phyloP scores from a whole-genome alignment of 75 land plant species.

The Pinus tabuliformis region DNA sequence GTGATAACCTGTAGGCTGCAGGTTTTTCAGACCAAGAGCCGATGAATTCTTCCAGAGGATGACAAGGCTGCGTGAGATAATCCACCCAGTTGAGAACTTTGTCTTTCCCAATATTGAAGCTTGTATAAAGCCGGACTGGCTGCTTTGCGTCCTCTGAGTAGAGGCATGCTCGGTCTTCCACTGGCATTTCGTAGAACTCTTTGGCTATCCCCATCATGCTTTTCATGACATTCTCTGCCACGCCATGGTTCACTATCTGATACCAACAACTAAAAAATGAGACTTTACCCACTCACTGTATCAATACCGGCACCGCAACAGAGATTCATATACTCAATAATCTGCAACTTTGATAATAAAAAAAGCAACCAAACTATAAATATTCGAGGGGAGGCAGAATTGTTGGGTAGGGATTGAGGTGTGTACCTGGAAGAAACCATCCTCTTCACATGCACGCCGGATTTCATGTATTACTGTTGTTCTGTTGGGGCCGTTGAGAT shows the following conservation, averaged over 20 bases:
- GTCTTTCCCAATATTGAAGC: constrained; percentile 42
- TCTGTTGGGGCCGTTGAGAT: constrained; percentile 30
- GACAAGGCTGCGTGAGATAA: constrained; percentile 28
- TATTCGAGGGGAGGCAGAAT: constrained; percentile 52
- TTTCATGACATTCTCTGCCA: constrained; percentile 23
- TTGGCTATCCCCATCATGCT: constrained; percentile 30
- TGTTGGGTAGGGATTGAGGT: background rate
- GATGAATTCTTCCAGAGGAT: constrained; percentile 31
- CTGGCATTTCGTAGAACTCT: constrained; percentile 48
- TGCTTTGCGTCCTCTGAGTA: constrained; percentile 26
- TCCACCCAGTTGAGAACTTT: constrained; percentile 12
- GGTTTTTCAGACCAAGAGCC: constrained; percentile 62
- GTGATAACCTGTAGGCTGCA: constrained; percentile 1
- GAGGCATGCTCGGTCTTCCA: constrained; percentile 33
- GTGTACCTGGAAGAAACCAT: constrained; percentile 3
- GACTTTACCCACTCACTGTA: too few relatives aligned
- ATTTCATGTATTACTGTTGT: constrained; percentile 14
- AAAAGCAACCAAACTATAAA: too few relatives aligned
- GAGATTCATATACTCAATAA: too few relatives aligned
- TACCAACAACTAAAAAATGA: too few relatives aligned
- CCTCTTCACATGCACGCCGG: constrained; percentile 13
- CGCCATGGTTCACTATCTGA: constrained; percentile 66
- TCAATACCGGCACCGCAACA: too few relatives aligned
- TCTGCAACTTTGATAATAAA: too few relatives aligned
- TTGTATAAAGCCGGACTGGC: constrained; percentile 51